Evolutionary conservation across 23 red algal species (phyloP).

Genomic region (Cyanidioschyzon merolae): DNA sequence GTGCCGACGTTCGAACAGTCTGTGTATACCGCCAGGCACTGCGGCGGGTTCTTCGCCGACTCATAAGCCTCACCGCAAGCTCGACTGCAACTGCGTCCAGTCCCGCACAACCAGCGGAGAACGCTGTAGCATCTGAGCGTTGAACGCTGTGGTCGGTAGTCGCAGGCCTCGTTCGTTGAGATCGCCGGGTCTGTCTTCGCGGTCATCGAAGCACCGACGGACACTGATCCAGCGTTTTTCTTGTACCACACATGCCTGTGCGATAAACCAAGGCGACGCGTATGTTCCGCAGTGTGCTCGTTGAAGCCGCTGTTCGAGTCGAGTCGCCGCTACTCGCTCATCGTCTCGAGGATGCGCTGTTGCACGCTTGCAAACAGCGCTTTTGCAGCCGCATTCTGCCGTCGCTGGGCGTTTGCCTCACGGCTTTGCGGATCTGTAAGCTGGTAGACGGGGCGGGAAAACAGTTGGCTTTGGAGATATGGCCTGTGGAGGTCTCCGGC

Average conservation of each 20-base stretch:
- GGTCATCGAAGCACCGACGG: too few relatives aligned
- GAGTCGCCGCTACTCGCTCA: not conserved
- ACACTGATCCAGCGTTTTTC: too few relatives aligned
- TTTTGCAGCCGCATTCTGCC: slow-evolving; percentile 8
- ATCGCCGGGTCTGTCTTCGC: too few relatives aligned
- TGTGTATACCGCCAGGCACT: not conserved
- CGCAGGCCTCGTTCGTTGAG: too few relatives aligned
- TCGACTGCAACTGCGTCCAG: too few relatives aligned
- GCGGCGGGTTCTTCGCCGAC: not conserved
- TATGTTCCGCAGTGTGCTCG: not conserved
- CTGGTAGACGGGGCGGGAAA: not conserved
- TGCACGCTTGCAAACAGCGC: slow-evolving; percentile 9
- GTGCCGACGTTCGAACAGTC: not conserved
- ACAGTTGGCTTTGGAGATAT: not conserved
- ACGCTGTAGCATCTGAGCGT: too few relatives aligned
- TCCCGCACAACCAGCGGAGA: too few relatives aligned
- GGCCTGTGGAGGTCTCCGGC: not conserved
- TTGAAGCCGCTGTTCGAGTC: not conserved
- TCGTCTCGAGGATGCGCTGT: not conserved
- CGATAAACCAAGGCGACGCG: too few relatives aligned
- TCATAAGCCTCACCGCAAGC: not conserved
- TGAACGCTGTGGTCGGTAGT: too few relatives aligned
- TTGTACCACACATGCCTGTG: too few relatives aligned
- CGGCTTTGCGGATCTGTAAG: not conserved
- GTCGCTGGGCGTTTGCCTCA: not conserved